Percentiles rank a stretch among this genome's conserved stretches.
These are phyloP conservation scores for Scutellaria barbata DNA, from an alignment of 257 asterid species.

Conservation along the genomic window DNA sequence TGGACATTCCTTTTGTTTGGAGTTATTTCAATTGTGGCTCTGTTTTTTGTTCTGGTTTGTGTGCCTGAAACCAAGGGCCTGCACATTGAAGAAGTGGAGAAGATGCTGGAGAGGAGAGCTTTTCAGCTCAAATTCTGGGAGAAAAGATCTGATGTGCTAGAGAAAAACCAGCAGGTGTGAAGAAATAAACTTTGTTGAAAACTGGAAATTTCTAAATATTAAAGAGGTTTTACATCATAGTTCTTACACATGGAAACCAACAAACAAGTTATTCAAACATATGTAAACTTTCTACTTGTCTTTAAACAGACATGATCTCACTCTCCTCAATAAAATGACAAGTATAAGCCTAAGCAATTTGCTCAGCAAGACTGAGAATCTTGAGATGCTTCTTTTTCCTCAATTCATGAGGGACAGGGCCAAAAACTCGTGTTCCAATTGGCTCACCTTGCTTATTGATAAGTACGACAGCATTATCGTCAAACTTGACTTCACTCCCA, in stretches of 20 bases:
- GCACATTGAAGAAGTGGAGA: constrained; percentile 76
- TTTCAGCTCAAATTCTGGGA: constrained; percentile 44
- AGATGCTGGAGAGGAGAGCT: constrained; percentile 69
- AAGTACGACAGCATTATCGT: constrained; percentile 89
- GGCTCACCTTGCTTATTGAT: constrained; percentile 93
- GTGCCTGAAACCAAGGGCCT: constrained; percentile 91
- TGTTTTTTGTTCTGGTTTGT: constrained; percentile 56
- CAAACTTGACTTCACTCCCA: constrained; percentile 90
- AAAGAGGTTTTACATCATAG: constrained; percentile 14
- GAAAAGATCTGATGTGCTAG: constrained; percentile 18
- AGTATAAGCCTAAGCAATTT: constrained; percentile 44
- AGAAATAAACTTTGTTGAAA: constrained; percentile 4
- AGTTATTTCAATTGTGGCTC: constrained; percentile 58
- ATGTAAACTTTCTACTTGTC: background rate
- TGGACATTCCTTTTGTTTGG: constrained; percentile 81
- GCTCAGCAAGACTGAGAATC: constrained; percentile 94
- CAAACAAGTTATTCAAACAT: background rate
- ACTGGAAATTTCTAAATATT: constrained; percentile 15
- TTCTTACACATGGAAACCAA: background rate
- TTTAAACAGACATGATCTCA: background rate
- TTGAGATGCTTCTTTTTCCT: constrained; percentile 96
- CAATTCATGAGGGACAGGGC: constrained; percentile 93
- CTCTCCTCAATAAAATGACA: constrained; percentile 1
- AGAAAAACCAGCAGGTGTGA: constrained; percentile 32
- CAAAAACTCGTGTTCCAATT: constrained; percentile 91